These are phyloP conservation scores for Citrullus colocynthis DNA, from an alignment of 306 rosid genomes.

Conservation along the genomic window DNA sequence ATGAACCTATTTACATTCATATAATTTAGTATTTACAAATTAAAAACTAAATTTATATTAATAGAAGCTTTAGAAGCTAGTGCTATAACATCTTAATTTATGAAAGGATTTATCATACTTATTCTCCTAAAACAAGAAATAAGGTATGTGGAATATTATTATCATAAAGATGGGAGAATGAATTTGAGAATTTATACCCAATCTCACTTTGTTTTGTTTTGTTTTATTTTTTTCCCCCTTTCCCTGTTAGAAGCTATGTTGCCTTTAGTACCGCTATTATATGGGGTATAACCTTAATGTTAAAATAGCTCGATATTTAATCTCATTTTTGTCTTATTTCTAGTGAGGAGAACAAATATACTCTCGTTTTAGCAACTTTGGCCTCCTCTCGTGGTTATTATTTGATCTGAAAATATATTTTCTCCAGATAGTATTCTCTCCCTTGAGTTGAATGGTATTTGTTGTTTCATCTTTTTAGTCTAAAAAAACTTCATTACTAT, in stretches of 20 bases:
- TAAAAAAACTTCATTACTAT: too few species aligned
- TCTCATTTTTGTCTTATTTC: neutral
- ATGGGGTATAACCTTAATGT: neutral
- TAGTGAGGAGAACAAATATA: too few species aligned
- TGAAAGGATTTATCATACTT: neutral
- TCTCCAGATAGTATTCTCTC: too few species aligned
- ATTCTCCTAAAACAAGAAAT: neutral
- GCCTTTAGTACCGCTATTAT: neutral
- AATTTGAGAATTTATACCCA: neutral
- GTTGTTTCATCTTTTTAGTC: too few species aligned
- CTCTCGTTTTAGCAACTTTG: too few species aligned
- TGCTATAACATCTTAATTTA: neutral
- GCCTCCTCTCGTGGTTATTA: too few species aligned
- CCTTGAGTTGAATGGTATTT: too few species aligned
- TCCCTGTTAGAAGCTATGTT: neutral
- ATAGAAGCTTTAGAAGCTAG: too few species aligned
- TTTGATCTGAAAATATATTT: too few species aligned
- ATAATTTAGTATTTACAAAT: neutral
- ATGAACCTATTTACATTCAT: too few species aligned
- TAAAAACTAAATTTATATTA: neutral
- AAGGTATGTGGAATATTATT: neutral
- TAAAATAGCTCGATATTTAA: neutral
- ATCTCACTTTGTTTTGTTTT: neutral
- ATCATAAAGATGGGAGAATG: neutral
- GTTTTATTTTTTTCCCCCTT: neutral